These are phyloP conservation scores for Bocquillonia castaneifolia DNA, from an alignment of 441 rosid species.

Conservation along the genomic window DNA sequence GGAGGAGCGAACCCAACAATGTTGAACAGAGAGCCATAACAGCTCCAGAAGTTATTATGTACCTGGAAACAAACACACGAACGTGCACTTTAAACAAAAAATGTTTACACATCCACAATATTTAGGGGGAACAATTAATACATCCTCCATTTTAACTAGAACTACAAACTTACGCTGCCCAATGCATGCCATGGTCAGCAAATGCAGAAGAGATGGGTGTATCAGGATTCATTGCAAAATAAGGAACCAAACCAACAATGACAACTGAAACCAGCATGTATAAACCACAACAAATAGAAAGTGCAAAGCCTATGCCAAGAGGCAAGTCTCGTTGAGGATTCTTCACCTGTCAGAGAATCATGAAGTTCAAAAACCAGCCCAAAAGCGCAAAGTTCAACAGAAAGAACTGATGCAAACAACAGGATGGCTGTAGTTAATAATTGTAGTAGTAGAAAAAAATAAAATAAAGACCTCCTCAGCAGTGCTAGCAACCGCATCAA, in stretches of 20 bases:
- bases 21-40: slow-evolving; percentile 93
- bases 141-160: neutral
- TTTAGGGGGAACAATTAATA: slow-evolving; percentile 2
- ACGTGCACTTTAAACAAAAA: slow-evolving; percentile 12
- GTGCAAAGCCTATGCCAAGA: slow-evolving; percentile 77
- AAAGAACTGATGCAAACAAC: neutral
- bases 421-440: neutral
- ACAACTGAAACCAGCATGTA: slow-evolving; percentile 92
- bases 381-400: slow-evolving; percentile 2
- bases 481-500: slow-evolving; percentile 95
- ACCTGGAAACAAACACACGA: slow-evolving; percentile 42
- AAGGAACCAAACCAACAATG: slow-evolving; percentile 91
- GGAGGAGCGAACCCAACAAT: slow-evolving; percentile 90
- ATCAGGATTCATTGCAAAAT: slow-evolving; percentile 90
- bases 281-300: slow-evolving; percentile 72
- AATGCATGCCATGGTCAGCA: slow-evolving; percentile 79
- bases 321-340: slow-evolving; percentile 97
- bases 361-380: slow-evolving; percentile 16
- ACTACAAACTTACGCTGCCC: slow-evolving; percentile 80
- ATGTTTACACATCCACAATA: neutral
- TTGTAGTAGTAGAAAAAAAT: neutral
- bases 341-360: slow-evolving; percentile 57
- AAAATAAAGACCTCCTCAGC: slow-evolving; percentile 74
- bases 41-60: slow-evolving; percentile 80
- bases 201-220: slow-evolving; percentile 98